Evolutionary conservation across 768 basidiomycete species (phyloP).

Genomic region (Suillus placidus): DNA sequence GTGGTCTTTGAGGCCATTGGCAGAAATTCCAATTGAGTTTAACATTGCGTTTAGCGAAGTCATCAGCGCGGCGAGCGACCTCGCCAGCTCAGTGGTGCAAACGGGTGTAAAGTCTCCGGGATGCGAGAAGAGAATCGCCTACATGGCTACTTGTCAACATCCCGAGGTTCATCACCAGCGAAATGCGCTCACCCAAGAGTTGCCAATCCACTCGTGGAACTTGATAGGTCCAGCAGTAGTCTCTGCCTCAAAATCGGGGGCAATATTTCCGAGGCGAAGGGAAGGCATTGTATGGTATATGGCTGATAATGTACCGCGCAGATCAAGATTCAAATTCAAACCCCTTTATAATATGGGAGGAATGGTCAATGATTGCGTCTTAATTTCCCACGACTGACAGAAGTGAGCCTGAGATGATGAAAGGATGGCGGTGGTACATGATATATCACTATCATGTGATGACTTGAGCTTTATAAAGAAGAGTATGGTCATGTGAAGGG

Average conservation of each 20-base stretch:
- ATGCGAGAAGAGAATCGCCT: slow-evolving; percentile 93
- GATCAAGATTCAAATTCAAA: slow-evolving; percentile 13
- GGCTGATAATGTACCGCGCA: slow-evolving; percentile 3
- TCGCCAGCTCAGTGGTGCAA: slow-evolving; percentile 98
- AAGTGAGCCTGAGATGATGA: background rate
- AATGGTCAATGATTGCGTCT: slow-evolving; percentile 53
- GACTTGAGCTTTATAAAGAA: background rate
- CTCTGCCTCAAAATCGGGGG: slow-evolving; percentile 90
- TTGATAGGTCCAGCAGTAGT: slow-evolving; percentile 87
- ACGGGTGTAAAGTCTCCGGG: slow-evolving; percentile 93
- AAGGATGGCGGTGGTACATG: background rate
- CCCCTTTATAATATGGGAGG: slow-evolving; percentile 4
- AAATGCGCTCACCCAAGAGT: slow-evolving; percentile 72
- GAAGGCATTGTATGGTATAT: slow-evolving; percentile 39
- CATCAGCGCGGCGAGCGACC: slow-evolving; percentile 82
- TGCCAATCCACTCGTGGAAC: slow-evolving; percentile 91
- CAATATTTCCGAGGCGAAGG: slow-evolving; percentile 83
- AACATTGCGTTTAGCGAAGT: slow-evolving; percentile 86
- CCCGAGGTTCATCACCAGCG: slow-evolving; percentile 1
- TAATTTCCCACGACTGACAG: slow-evolving; percentile 57
- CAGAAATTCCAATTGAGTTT: slow-evolving; percentile 94
- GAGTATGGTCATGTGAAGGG: no score
- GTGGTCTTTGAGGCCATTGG: slow-evolving; percentile 87
- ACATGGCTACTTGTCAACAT: slow-evolving; percentile 7
- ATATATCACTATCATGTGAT: background rate